Evolutionary conservation across 2,329 filamentous ascomycete genomes (phyloP), one percentile per base, ranked within the genome.

Genomic region (Xylaria digitata): DNA sequence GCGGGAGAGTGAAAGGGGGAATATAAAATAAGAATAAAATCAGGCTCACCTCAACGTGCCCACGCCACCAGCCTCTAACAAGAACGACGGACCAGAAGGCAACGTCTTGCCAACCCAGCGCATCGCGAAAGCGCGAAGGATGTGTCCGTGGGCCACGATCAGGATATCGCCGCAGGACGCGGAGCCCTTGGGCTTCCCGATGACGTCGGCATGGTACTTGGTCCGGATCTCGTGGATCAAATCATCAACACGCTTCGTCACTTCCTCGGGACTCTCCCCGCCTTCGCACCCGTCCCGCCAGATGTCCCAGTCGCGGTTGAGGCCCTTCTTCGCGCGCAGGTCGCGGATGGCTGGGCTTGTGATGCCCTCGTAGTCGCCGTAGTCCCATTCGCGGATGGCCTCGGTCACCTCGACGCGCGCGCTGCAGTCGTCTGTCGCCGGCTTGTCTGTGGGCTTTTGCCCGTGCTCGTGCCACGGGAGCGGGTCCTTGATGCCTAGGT

Each of bases 121-220:
- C 83, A 95, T 92, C 6, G 94, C 94, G 78, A 97, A 93, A 0
- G 93, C 92, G 17, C 94, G 85, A 60, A 97, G 82, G 63, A 97
- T 95, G 80, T 97, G 94, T 0, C 94, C 94, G 77, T 97, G 94
- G 23, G 93, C 94, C 6, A 97, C 93, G 55, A 97, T 84, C 26
- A 95, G 79, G 19, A 95, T 88, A 78, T 95, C 92, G 17, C 87
- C 82, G 17, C 78, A 87, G 9, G 75, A 82, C 68, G 76, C 76
- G 9, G 80, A 81, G 17, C 68, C 67, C 64, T 76, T 76, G 53
- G 80, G 78, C 72, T 86, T 84, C 8, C 85, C 86, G 71, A 95
- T 90, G 56, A 84, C 85, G 0, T 85, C 85, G 2, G 78, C 78
- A 72, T 94, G 92, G 79, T 85, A 90, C 71, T 85, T 87, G 26